Percentiles rank a stretch among this genome's conserved stretches.
Conservation (phyloP, 2,329 filamentous ascomycete species). For the Sphaceloma murrayae region DNA sequence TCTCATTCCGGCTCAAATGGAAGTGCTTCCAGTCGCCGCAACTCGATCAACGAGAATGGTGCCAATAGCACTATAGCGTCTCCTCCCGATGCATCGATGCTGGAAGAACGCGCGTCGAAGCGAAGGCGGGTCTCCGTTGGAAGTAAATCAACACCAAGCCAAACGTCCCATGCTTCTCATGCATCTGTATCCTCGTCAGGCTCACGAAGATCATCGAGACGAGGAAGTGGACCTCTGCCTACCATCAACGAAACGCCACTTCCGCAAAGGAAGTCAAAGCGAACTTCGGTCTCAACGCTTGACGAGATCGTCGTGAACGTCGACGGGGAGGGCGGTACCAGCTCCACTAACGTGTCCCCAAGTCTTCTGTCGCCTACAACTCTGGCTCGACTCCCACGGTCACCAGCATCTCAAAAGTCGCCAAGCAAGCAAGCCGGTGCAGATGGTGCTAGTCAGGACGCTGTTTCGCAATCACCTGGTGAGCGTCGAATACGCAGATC, state of each 20-base stretch:
- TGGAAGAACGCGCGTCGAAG: slow-evolving; percentile 18
- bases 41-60: slow-evolving; percentile 5
- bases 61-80: not conserved
- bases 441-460: not conserved
- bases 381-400: not conserved
- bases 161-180: slow-evolving; percentile 8
- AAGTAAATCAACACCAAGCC: slow-evolving; percentile 17
- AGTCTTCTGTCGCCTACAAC: not conserved
- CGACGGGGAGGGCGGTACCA: not conserved
- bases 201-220: slow-evolving; percentile 18
- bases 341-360: not conserved
- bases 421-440: slow-evolving; percentile 1
- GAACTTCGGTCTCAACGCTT: slow-evolving; percentile 16
- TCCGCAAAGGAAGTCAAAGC: slow-evolving; percentile 13
- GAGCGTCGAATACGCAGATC: too few relatives aligned
- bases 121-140: slow-evolving; percentile 17
- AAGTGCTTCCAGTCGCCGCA: slow-evolving; percentile 15
- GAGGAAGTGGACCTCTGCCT: slow-evolving; percentile 17
- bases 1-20: slow-evolving; percentile 12
- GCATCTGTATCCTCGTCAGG: slow-evolving; percentile 16
- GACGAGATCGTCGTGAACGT: slow-evolving; percentile 13
- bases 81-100: not conserved
- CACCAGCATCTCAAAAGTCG: not conserved
- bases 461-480: too few relatives aligned
- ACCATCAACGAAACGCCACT: slow-evolving; percentile 17